These are phyloP conservation scores for Tuber brumale DNA, from an alignment of 495 filamentous ascomycete genomes.

Conservation along the genomic window DNA sequence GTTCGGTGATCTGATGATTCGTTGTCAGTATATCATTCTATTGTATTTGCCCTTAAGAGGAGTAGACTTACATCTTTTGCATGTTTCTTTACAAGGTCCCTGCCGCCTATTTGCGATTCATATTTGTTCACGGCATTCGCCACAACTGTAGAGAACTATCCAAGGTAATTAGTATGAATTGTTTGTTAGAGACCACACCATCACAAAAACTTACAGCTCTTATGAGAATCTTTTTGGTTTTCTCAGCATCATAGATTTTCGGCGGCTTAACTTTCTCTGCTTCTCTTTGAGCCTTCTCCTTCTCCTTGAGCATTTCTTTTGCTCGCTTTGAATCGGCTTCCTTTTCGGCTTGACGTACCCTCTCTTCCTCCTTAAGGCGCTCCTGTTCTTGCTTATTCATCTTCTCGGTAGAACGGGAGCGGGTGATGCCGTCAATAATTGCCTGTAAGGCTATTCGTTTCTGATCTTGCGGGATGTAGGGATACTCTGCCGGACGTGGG, in stretches of 20 bases:
- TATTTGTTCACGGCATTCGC: constrained; percentile 39
- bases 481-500: neutral
- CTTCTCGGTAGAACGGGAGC: constrained; percentile 18
- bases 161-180: constrained; percentile 13
- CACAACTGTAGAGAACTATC: constrained; percentile 38
- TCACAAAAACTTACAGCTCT: constrained; percentile 28
- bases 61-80: constrained; percentile 34
- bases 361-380: constrained; percentile 18
- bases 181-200: neutral
- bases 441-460: constrained; percentile 28
- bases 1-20: constrained; percentile 26
- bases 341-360: constrained; percentile 20
- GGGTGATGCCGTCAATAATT: constrained; percentile 33
- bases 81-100: constrained; percentile 37
- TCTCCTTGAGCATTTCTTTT: constrained; percentile 14
- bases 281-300: constrained; percentile 35
- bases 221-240: constrained; percentile 38
- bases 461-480: constrained; percentile 22
- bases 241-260: constrained; percentile 38
- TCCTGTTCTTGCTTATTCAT: constrained; percentile 21
- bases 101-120: constrained; percentile 32
- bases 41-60: neutral
- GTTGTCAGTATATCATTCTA: constrained; percentile 8
- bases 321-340: constrained; percentile 12
- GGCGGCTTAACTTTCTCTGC: constrained; percentile 29